A percentile compares a stretch with the other conserved stretches of the same genome.
Conservation (phyloP, 768 basidiomycete genomes). For the Xerocomellus amylosporus region DNA sequence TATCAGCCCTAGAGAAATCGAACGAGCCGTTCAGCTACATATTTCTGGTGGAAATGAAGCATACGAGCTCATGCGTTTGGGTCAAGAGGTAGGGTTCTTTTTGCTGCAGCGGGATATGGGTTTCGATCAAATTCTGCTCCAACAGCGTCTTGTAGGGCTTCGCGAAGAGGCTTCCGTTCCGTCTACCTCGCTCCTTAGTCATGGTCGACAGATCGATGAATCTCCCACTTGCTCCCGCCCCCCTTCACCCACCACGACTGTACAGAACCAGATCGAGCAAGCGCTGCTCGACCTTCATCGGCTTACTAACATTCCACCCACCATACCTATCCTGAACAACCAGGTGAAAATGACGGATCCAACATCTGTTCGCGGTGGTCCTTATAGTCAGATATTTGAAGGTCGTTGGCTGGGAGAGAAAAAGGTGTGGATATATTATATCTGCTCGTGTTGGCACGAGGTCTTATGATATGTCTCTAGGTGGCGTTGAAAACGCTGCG, state of each 20-base stretch:
- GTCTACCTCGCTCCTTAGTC: constrained; percentile 17
- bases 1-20: constrained; percentile 37
- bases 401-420: constrained; percentile 55
- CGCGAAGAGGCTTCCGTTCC: not conserved
- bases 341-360: constrained; percentile 42
- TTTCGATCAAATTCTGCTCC: not conserved
- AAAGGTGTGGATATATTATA: constrained; percentile 36
- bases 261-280: constrained; percentile 41
- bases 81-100: constrained; percentile 42
- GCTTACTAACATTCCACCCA: constrained; percentile 51
- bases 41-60: constrained; percentile 41
- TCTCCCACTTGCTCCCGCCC: constrained; percentile 23
- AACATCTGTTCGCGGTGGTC: constrained; percentile 47
- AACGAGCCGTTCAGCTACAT: constrained; percentile 39
- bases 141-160: constrained; percentile 26
- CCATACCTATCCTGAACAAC: constrained; percentile 50
- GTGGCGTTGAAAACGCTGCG: constrained; percentile 58
- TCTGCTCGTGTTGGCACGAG: not conserved
- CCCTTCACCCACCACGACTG: constrained; percentile 24
- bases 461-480: constrained; percentile 26
- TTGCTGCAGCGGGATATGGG: not conserved
- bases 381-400: constrained; percentile 53
- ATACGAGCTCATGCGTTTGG: constrained; percentile 48
- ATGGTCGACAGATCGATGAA: constrained; percentile 19
- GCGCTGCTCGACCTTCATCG: constrained; percentile 48